A percentile compares a stretch with the other conserved stretches of the same genome.
Evolutionary conservation across 2,329 filamentous ascomycete species (phyloP).

Genomic region (Alternaria metachromatica): DNA sequence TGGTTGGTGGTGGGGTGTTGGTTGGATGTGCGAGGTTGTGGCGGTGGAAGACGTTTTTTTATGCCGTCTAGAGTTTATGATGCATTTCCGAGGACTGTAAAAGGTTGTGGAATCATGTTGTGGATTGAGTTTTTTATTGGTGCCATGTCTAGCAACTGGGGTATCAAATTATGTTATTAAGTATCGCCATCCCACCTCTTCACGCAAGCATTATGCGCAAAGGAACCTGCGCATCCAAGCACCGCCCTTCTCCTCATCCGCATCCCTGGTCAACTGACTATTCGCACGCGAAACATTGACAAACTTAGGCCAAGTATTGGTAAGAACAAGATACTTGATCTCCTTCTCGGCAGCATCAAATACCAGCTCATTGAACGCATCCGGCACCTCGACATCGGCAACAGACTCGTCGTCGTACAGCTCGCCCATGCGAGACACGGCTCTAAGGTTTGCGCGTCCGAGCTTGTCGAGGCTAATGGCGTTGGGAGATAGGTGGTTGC

Average conservation of each 20-base stretch:
- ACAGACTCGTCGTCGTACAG: conserved; percentile 25
- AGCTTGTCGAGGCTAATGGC: conserved; percentile 33
- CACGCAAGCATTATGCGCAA: neutral
- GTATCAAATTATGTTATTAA: conserved; percentile 4
- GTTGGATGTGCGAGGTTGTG: neutral
- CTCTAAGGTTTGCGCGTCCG: conserved; percentile 38
- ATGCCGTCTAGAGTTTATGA: neutral
- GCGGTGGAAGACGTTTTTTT: neutral
- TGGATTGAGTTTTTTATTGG: neutral
- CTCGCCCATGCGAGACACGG: conserved; percentile 30
- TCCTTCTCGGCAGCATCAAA: conserved; percentile 41
- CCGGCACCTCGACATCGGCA: conserved; percentile 28
- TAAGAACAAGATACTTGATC: conserved; percentile 46
- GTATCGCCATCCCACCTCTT: neutral
- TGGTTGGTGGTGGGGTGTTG: neutral
- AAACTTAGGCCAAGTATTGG: conserved; percentile 48
- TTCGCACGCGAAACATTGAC: conserved; percentile 35
- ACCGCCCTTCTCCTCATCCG: conserved; percentile 20
- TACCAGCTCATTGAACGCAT: conserved; percentile 33
- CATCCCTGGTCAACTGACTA: conserved; percentile 23
- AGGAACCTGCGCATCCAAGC: conserved; percentile 14
- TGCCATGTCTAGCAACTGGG: neutral
- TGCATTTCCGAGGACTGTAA: too few species aligned
- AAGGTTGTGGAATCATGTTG: neutral
- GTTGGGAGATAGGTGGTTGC: neutral